Base-by-base conservation (phyloP, 306 rosid genomes). In the Mimosa bimucronata region DNA sequence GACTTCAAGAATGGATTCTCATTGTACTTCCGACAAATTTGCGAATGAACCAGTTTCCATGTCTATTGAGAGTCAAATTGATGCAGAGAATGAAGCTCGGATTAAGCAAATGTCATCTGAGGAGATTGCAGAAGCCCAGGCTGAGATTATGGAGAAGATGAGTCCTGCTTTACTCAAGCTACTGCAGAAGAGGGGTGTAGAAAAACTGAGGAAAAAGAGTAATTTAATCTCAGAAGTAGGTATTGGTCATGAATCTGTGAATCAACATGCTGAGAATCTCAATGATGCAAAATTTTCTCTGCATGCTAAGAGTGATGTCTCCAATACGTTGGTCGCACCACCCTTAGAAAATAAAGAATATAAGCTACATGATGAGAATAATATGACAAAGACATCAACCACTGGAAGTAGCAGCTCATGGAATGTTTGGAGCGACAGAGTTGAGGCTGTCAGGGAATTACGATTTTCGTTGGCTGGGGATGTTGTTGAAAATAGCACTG, bases 351-450 rank as follows among this genome's bases (percentile, higher is more conserved):
- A 82, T 42, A 37, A 76, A 23, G 73, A 53, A 67, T 74, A 44
- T 73, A 80, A 72, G 71, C 57, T 48, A 53, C 85, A 81, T 70
- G 79, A 82, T 68, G 84, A 69, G 65, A 74, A 83, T 28, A 57
- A 58, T 71, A 68, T 52, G 77, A 55, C 70, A 70, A 82, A 77
- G 41, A 73, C 79, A 66, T 53, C 85, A 41, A 75, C 88, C 38
- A 77, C 84, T 13, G 72, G 83, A 57, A 84, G 66, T 81, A 78
- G 85, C 80, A 88, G 91, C 70, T 41, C 78, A 82, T 95, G 99
- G 99, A 90, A 82, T 84, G 85, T 88, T 77, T 95, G 97, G 99
- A 90, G 95, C 79, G 87, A 72, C 81, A 90, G 97, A 85, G 99
- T 95, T 74, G 96, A 90, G 83, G 89, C 92, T 7, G 81, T 84